A percentile compares a stretch with the other conserved stretches of the same genome.
Conservation (phyloP, 148 eudicot species). For the Diospyros lotus region DNA sequence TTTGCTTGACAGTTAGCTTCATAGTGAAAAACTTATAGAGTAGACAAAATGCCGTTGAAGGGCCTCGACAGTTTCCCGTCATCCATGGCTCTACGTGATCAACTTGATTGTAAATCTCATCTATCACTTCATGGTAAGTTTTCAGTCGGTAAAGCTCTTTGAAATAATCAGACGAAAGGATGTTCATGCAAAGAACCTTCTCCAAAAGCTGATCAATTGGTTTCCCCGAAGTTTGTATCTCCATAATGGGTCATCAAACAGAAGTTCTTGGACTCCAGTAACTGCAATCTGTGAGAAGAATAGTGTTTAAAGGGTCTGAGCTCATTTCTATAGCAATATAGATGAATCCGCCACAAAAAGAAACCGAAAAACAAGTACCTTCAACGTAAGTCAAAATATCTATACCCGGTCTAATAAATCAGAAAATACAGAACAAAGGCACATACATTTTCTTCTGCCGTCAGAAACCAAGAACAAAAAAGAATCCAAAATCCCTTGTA, state of each 20-base stretch:
- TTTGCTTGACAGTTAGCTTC: conserved; percentile 96
- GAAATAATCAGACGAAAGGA: conserved; percentile 93
- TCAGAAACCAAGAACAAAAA: background rate
- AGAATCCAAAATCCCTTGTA: background rate
- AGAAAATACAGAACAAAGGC: background rate
- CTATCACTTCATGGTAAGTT: conserved; percentile 93
- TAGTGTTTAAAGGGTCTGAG: background rate
- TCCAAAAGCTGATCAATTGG: conserved; percentile 80
- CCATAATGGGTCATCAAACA: conserved; percentile 33
- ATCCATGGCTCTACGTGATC: conserved; percentile 99
- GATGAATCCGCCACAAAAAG: background rate
- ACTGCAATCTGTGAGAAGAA: background rate
- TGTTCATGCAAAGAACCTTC: conserved; percentile 93
- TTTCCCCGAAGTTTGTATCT: conserved; percentile 71
- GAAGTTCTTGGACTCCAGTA: background rate
- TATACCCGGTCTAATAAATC: background rate
- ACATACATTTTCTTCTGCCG: background rate
- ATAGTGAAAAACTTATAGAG: conserved; percentile 90
- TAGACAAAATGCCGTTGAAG: conserved; percentile 90
- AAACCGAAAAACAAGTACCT: background rate
- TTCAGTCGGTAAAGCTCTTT: conserved; percentile 81
- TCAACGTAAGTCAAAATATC: background rate
- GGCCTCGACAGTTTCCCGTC: conserved; percentile 98
- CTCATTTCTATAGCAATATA: conserved; percentile 7
- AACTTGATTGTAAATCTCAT: conserved; percentile 92